Base-by-base conservation (phyloP, 2,329 filamentous ascomycete species). In the Trichoderma atroviride region DNA sequence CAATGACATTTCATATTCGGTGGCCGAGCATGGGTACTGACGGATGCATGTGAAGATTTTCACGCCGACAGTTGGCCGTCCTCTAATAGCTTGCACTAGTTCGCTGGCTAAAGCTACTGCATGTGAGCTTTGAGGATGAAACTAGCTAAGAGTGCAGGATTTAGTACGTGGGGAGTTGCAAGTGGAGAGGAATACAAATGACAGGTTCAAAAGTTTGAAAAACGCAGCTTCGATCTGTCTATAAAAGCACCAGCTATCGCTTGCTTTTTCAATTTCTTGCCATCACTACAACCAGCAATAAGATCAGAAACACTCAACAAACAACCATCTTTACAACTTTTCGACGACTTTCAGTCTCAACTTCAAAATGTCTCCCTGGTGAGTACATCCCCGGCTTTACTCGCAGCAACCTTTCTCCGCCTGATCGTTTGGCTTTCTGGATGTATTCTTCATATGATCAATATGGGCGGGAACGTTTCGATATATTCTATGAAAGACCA, bases 361-460 rank as follows among this genome's bases (percentile, higher is more conserved):
- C 33, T 50, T 69, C 60, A 69, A 65, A 27, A 69, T 69, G 67
- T 64, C 60, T 69, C 67, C 67, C 10, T 69, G 67, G 67, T 69
- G 35, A 9, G 67, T 62, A 16, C 50, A 9, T 14, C 27, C 19
- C 31, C n/a, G n/a, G 19, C 16, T 14, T 14, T 9, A 13, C 10
- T 11, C 31, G 27, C 19, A 27, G 27, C 9, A 47, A 9, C 24
- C 16, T 37, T 35, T 14, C 50, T 13, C 14, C 13, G 24, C 1
- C 29, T 16, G 27, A 14, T 11, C 19, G 31, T 2, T 33, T 24
- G 0, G 11, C 16, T 7, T 9, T n/a, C 11, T 50, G 53, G 9
- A 27, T 4, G 13, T 14, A 5, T 59, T 37, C 13, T 29, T 24
- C 31, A n/a, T 0, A 22, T 22, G 4, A 16, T 37, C 3, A 0